A percentile compares a stretch with the other conserved stretches of the same genome.
Evolutionary conservation across 176 grass and related monocot genomes (phyloP).

Genomic region (Triticum timopheevii): DNA sequence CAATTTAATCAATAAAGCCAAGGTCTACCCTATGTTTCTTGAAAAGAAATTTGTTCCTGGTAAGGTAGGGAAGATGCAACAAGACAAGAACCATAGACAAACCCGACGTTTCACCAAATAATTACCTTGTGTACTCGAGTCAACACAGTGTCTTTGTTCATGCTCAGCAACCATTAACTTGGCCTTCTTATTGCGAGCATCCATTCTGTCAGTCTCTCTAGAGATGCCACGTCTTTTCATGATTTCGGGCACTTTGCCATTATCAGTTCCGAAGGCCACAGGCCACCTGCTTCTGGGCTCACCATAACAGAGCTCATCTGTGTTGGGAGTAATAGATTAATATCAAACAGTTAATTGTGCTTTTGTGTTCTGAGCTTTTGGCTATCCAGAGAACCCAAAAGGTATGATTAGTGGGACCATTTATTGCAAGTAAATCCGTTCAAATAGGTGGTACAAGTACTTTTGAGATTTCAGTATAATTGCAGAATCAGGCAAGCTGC

Average conservation of each 20-base stretch:
- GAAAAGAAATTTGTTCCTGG: background rate
- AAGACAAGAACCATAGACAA: background rate
- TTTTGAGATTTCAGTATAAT: constrained; percentile 2
- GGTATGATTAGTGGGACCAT: background rate
- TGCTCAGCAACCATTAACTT: constrained; percentile 32
- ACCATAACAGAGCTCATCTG: constrained; percentile 34
- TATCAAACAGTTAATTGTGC: background rate
- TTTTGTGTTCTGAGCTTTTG: background rate
- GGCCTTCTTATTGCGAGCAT: constrained; percentile 39
- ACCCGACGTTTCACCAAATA: constrained; percentile 27
- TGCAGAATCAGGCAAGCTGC: background rate
- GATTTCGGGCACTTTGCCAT: constrained; percentile 23
- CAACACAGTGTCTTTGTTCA: constrained; percentile 26
- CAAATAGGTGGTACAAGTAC: background rate
- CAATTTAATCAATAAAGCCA: background rate
- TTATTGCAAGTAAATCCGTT: background rate
- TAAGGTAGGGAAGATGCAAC: background rate
- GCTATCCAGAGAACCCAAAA: background rate
- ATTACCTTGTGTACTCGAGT: constrained; percentile 21
- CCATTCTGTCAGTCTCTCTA: constrained; percentile 16
- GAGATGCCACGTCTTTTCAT: constrained; percentile 37
- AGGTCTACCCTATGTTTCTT: background rate
- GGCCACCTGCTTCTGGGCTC: constrained; percentile 34
- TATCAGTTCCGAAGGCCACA: constrained; percentile 25
- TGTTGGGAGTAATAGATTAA: constrained; percentile 7